These are phyloP conservation scores for Leptoxyphium fumago DNA, from an alignment of 2,329 filamentous ascomycete genomes.

Conservation along the genomic window DNA sequence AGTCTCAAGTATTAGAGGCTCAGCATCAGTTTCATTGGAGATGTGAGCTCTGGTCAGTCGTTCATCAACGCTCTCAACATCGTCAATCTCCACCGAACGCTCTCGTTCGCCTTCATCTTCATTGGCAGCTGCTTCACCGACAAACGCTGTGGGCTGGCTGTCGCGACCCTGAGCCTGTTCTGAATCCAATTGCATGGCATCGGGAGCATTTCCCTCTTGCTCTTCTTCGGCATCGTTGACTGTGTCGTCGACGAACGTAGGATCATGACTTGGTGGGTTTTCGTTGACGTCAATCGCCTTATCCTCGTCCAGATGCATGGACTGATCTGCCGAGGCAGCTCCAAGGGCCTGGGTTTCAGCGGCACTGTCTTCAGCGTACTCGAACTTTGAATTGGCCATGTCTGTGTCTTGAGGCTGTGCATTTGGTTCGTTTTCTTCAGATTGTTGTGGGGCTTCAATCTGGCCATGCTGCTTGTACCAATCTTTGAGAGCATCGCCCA, in stretches of 20 bases:
- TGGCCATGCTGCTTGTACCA: constrained; percentile 84
- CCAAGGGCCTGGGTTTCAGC: constrained; percentile 89
- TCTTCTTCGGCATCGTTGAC: constrained; percentile 15
- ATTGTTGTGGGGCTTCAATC: constrained; percentile 49
- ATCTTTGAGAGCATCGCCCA: constrained; percentile 80
- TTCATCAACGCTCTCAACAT: constrained; percentile 32
- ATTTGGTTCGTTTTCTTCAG: constrained; percentile 39
- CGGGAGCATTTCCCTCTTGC: constrained; percentile 18
- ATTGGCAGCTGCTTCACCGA: constrained; percentile 30
- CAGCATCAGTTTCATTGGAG: constrained; percentile 12
- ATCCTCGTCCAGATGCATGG: constrained; percentile 68
- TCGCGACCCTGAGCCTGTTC: constrained; percentile 6
- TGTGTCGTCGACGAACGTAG: constrained; percentile 11
- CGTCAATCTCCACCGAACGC: constrained; percentile 21
- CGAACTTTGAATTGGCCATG: constrained; percentile 70
- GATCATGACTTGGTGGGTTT: constrained; percentile 16
- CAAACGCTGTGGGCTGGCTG: constrained; percentile 27
- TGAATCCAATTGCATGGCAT: constrained; percentile 3
- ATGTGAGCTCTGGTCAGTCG: constrained; percentile 65
- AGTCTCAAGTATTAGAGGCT: constrained; percentile 25
- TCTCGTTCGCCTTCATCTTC: constrained; percentile 27
- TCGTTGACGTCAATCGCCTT: constrained; percentile 68
- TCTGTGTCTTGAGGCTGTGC: constrained; percentile 45
- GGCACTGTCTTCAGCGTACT: constrained; percentile 76
- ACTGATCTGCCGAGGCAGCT: constrained; percentile 74